Base-by-base conservation (phyloP, 345 rosid species). In the Euphorbia lathyris region DNA sequence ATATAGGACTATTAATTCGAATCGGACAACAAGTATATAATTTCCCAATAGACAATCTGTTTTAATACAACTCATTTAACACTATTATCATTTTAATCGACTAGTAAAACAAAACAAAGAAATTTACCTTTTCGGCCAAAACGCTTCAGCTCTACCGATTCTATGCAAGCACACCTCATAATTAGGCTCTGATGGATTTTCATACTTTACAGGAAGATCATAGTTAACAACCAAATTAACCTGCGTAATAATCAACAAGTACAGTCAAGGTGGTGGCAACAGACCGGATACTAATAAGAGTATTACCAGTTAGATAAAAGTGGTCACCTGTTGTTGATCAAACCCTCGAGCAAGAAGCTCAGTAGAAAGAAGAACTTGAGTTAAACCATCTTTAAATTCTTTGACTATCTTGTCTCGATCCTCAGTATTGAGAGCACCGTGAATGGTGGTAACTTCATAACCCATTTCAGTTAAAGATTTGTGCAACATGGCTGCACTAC, bases 111-210 rank as follows among this genome's bases (percentile, higher is more conserved):
- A 62, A 23, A 36, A 50, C 16, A 45, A 2, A 16, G 2, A 38
- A 1, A 70, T 57, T 57, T 65, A 87, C 97, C 97, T 80, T 88
- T 91, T 72, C 96, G 88, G 52, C 99, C 97, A 81, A 95, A 95
- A 14, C 97, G 91, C 52, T 97, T n/a, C 99, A 43, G 97, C 97
- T 70, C 99, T 84, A 58, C 99, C 99, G 66, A 95, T 90, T 75
- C 99, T 88, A 77, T 92, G 99, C 81, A 95, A 84, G 81, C 92
- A 92, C 30, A 86, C 93, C 82, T 95, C 99, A 74, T 64, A 95
- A 74, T 95, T 83, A 65, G 99, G 97, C 76, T 90, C 96, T 20
- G 64, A 63, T 2, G 69, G 81, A 19, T 36, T 79, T 32, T 71
- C 83, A 65, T 78, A 62, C 77, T 90, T 95, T 65, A 85, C 78